Evolutionary conservation across 352 stramenopile species (phyloP).

Genomic region (Detonula confervacea): DNA sequence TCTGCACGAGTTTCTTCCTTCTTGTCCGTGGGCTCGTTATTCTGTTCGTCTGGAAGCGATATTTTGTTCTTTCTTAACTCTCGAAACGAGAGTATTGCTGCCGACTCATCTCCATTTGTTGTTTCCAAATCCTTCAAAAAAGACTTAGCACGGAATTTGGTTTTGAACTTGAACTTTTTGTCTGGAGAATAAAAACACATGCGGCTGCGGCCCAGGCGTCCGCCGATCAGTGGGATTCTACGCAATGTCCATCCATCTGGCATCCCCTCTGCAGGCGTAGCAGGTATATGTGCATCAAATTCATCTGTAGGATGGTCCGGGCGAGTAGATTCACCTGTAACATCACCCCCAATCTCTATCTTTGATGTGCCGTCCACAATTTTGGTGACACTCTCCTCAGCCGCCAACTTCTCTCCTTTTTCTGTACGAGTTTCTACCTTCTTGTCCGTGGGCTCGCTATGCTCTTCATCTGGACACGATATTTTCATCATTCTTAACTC

Average conservation of each 20-base stretch:
- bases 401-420: too few species aligned
- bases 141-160: slow-evolving; percentile 40
- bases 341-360: too few species aligned
- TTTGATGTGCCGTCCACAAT: too few species aligned
- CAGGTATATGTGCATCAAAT: slow-evolving; percentile 1
- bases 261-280: slow-evolving; percentile 5
- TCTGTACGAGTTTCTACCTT: too few species aligned
- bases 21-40: not conserved
- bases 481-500: too few species aligned
- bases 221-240: not conserved
- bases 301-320: slow-evolving; percentile 1
- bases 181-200: slow-evolving; percentile 65
- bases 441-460: not conserved
- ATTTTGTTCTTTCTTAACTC: not conserved
- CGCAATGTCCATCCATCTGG: slow-evolving; percentile 12
- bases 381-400: too few species aligned
- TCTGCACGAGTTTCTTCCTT: too few species aligned
- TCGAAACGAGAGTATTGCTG: not conserved
- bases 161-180: slow-evolving; percentile 49
- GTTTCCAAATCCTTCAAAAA: slow-evolving; percentile 29
- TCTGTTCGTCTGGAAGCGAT: too few species aligned
- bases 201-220: slow-evolving; percentile 21
- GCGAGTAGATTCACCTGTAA: too few species aligned
- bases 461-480: too few species aligned
- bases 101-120: slow-evolving; percentile 20